These are phyloP conservation scores for Podaxis carcinomalis DNA, from an alignment of 768 basidiomycete genomes.

Conservation along the genomic window DNA sequence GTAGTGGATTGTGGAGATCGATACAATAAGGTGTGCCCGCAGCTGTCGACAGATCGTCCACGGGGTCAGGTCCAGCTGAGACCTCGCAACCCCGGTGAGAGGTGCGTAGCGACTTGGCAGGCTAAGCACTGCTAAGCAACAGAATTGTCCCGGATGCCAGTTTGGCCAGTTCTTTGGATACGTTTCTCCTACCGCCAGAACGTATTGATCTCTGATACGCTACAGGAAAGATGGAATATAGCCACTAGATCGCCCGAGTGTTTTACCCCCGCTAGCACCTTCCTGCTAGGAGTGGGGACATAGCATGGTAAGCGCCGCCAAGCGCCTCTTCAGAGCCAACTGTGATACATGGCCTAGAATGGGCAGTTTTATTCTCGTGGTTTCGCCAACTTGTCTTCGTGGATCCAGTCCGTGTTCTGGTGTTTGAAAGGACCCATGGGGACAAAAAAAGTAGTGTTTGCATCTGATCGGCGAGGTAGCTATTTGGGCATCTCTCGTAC, in stretches of 20 bases:
- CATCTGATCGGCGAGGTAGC: slow-evolving; percentile 30
- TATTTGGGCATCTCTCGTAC: slow-evolving; percentile 37
- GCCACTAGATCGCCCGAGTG: slow-evolving; percentile 50
- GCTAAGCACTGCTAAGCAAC: background rate
- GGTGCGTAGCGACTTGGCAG: background rate
- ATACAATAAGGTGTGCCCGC: background rate
- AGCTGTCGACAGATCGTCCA: slow-evolving; percentile 9
- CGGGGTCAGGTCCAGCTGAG: background rate
- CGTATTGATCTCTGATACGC: slow-evolving; percentile 32
- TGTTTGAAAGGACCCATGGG: slow-evolving; percentile 39
- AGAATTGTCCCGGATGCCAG: background rate
- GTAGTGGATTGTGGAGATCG: slow-evolving; percentile 11
- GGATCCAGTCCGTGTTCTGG: slow-evolving; percentile 30
- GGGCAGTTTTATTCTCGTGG: slow-evolving; percentile 56
- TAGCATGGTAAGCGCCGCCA: slow-evolving; percentile 50
- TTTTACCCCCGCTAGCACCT: slow-evolving; percentile 42
- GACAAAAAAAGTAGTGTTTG: slow-evolving; percentile 62
- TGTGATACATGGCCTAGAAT: slow-evolving; percentile 38
- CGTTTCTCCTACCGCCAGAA: slow-evolving; percentile 13
- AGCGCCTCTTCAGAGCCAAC: slow-evolving; percentile 35
- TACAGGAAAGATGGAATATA: slow-evolving; percentile 47
- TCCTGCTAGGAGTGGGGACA: slow-evolving; percentile 72
- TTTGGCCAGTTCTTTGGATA: slow-evolving; percentile 7
- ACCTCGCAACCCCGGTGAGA: slow-evolving; percentile 2
- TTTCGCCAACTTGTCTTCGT: slow-evolving; percentile 43